Conservation (phyloP, 2,329 filamentous ascomycete genomes). For the Alternaria postmessia region DNA sequence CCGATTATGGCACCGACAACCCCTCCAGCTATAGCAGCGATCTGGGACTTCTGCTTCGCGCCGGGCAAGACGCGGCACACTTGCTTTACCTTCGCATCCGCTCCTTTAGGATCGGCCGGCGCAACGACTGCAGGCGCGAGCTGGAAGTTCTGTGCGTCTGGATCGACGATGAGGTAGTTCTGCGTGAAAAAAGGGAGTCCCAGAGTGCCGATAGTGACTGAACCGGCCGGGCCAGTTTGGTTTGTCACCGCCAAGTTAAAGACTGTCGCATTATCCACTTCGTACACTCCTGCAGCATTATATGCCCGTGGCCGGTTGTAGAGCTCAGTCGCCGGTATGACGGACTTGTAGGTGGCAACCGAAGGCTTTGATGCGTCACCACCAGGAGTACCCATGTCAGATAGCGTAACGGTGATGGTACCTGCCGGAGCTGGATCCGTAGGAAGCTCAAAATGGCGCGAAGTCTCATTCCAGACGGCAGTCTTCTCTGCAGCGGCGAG, state of each 20-base stretch:
- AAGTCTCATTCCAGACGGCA: constrained; percentile 27
- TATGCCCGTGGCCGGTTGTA: constrained; percentile 25
- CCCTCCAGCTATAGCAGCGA: constrained; percentile 18
- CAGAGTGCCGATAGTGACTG: constrained; percentile 15
- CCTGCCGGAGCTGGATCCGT: constrained; percentile 21
- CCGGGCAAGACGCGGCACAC: constrained; percentile 22
- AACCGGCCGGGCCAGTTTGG: constrained; percentile 4
- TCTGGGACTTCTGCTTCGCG: constrained; percentile 13
- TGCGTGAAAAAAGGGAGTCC: constrained; percentile 30
- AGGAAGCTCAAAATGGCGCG: constrained; percentile 23
- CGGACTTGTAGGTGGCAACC: constrained; percentile 25
- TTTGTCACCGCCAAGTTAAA: constrained; percentile 29
- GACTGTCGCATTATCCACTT: constrained; percentile 26
- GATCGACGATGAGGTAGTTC: constrained; percentile 29
- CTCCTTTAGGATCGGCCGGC: constrained; percentile 21
- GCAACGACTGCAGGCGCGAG: constrained; percentile 24
- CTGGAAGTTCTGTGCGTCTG: constrained; percentile 26
- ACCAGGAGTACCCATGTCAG: constrained; percentile 19
- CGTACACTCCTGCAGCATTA: constrained; percentile 19
- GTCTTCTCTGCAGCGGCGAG: constrained; percentile 23
- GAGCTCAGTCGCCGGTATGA: constrained; percentile 26
- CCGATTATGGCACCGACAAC: constrained; percentile 14
- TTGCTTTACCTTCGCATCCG: constrained; percentile 23
- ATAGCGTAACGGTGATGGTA: constrained; percentile 28
- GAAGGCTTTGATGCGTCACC: constrained; percentile 27